phyloP scores from a whole-genome alignment of 1,284 basidiomycete genomes.

The Irpex rosettiformis region DNA sequence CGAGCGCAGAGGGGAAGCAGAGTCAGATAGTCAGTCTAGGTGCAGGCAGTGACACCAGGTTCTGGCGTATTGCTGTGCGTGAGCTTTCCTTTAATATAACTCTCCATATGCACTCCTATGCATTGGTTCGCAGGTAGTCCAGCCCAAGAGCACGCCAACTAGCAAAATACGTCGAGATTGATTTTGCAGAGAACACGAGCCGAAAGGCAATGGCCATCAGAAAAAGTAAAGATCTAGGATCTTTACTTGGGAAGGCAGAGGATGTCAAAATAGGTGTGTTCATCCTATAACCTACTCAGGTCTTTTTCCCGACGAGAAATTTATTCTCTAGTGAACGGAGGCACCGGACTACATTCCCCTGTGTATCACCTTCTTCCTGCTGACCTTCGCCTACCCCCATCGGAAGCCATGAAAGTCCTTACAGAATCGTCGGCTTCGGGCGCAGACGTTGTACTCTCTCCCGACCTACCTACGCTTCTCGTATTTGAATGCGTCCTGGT shows the following conservation, averaged over 20 bases:
- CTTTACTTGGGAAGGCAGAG: conserved; percentile 46
- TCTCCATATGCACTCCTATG: not conserved
- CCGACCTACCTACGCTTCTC: conserved; percentile 71
- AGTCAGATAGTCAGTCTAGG: conserved; percentile 89
- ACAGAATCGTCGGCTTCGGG: conserved; percentile 24
- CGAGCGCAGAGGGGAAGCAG: conserved; percentile 34
- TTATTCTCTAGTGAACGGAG: conserved; percentile 57
- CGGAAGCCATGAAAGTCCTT: conserved; percentile 38
- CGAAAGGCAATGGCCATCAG: conserved; percentile 83
- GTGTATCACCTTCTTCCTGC: conserved; percentile 75
- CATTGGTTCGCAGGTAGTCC: conserved; percentile 38
- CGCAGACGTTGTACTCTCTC: conserved; percentile 47
- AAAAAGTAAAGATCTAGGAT: conserved; percentile 61
- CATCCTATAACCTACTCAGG: not conserved
- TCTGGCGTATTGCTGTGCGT: conserved; percentile 86
- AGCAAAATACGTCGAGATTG: conserved; percentile 80
- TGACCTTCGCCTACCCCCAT: conserved; percentile 63
- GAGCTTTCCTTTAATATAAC: not conserved
- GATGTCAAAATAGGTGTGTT: conserved; percentile 43
- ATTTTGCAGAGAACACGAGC: conserved; percentile 82
- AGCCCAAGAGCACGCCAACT: conserved; percentile 45
- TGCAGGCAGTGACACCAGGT: conserved; percentile 90
- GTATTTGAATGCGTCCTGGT: conserved; percentile 90
- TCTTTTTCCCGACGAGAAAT: not conserved
- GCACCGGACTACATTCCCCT: conserved; percentile 59